These are phyloP conservation scores for Candida ovalis DNA, from an alignment of 805 yeast species.

Conservation along the genomic window DNA sequence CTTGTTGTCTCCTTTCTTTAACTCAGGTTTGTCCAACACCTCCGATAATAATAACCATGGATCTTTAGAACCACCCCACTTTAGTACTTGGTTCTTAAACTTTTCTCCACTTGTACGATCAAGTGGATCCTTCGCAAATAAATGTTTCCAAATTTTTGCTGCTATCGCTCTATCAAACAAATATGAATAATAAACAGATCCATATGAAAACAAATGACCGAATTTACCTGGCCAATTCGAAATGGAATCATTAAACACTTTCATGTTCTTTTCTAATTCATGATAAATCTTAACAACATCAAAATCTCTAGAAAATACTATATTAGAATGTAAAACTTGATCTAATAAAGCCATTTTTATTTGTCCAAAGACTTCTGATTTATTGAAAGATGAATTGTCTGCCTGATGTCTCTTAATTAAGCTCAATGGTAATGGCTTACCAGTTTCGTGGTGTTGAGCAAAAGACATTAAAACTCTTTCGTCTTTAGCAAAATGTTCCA, in stretches of 20 bases:
- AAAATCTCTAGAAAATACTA: constrained; percentile 39
- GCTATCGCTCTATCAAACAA: constrained; percentile 91
- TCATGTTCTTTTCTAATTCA: constrained; percentile 51
- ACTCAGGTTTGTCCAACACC: constrained; percentile 60
- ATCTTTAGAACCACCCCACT: constrained; percentile 92
- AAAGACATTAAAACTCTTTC: constrained; percentile 68
- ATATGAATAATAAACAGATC: constrained; percentile 91
- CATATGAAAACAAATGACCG: constrained; percentile 90
- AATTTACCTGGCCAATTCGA: constrained; percentile 93
- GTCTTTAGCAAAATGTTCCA: constrained; percentile 90
- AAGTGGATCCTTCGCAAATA: constrained; percentile 70
- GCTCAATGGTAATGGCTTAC: constrained; percentile 50
- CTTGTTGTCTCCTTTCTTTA: constrained; percentile 60
- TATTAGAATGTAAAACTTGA: constrained; percentile 63
- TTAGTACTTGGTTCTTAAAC: constrained; percentile 64
- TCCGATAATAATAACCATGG: constrained; percentile 86
- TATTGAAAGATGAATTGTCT: constrained; percentile 50
- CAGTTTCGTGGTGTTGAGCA: constrained; percentile 70
- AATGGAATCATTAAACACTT: constrained; percentile 61
- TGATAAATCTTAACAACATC: constrained; percentile 65
- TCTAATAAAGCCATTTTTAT: constrained; percentile 87
- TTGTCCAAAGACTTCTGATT: constrained; percentile 81
- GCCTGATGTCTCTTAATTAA: constrained; percentile 49
- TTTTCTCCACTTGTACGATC: constrained; percentile 70
- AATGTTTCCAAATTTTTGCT: constrained; percentile 70